Conservation (phyloP, 129 eudicot species). For the Lonicera japonica region DNA sequence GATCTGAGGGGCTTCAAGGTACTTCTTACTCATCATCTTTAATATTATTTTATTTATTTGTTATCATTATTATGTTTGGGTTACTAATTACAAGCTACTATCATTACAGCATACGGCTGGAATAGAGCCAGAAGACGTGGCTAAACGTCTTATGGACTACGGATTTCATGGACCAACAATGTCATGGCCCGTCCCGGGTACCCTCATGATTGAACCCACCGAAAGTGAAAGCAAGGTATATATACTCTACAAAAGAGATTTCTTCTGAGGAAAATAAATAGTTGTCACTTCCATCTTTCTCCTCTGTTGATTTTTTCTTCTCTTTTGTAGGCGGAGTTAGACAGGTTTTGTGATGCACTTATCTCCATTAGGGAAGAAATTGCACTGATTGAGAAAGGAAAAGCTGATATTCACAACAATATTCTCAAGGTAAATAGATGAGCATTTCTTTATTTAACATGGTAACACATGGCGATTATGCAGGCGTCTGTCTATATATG, state of each 20-base stretch:
- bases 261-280: background rate
- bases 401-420: constrained; percentile 69
- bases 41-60: too few relatives aligned
- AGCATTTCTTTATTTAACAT: background rate
- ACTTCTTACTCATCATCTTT: constrained; percentile 7
- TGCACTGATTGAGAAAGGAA: constrained; percentile 77
- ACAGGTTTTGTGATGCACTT: constrained; percentile 88
- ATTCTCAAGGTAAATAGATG: constrained; percentile 69
- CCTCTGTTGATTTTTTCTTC: background rate
- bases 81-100: background rate
- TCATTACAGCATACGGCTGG: constrained; percentile 69
- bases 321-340: constrained; percentile 76
- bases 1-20: constrained; percentile 96
- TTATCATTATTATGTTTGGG: too few relatives aligned
- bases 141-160: constrained; percentile 91
- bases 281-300: background rate
- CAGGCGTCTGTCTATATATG: background rate
- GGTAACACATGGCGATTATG: background rate
- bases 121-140: constrained; percentile 94
- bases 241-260: background rate
- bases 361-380: constrained; percentile 90
- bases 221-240: constrained; percentile 99
- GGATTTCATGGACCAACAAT: constrained; percentile 97
- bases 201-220: constrained; percentile 97
- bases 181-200: constrained; percentile 99